A percentile compares a stretch with the other conserved stretches of the same genome.
phyloP scores from a whole-genome alignment of 805 yeast genomes.

The Pichia rugopelliculosa region DNA sequence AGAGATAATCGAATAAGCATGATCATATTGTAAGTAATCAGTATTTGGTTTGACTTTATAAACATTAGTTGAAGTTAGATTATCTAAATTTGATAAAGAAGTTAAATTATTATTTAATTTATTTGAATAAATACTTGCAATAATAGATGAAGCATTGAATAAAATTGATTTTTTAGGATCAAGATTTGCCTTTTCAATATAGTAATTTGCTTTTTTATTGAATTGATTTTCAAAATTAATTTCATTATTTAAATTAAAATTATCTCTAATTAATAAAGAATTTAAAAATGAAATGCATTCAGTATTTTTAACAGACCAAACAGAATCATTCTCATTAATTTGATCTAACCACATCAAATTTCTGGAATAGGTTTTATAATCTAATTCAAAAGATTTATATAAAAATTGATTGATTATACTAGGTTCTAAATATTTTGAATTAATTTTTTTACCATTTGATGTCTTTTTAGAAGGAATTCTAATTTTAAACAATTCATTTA shows the following conservation, averaged over 20 bases:
- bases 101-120: background rate
- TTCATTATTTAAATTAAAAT: conserved; percentile 4
- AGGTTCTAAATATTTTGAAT: conserved; percentile 17
- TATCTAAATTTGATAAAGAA: conserved; percentile 3
- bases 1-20: conserved; percentile 9
- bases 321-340: conserved; percentile 13
- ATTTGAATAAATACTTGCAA: conserved; percentile 5
- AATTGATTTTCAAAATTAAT: conserved; percentile 12
- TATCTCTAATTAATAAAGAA: conserved; percentile 15
- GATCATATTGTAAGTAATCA: conserved; percentile 10
- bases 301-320: conserved; percentile 15
- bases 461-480: conserved; percentile 1
- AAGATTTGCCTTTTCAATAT: conserved; percentile 11
- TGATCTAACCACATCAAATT: conserved; percentile 18
- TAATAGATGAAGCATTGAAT: conserved; percentile 2
- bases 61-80: conserved; percentile 1
- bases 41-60: conserved; percentile 1
- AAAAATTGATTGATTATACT: conserved; percentile 20
- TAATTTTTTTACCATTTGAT: background rate
- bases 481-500: conserved; percentile 15
- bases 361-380: conserved; percentile 9
- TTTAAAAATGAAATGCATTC: conserved; percentile 23
- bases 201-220: conserved; percentile 11
- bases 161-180: conserved; percentile 4
- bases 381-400: conserved; percentile 22